Evolutionary conservation across 1,139 yeast genomes (phyloP), one percentile per base, ranked within the genome.

Genomic region (Meyerozyma smithsonii): DNA sequence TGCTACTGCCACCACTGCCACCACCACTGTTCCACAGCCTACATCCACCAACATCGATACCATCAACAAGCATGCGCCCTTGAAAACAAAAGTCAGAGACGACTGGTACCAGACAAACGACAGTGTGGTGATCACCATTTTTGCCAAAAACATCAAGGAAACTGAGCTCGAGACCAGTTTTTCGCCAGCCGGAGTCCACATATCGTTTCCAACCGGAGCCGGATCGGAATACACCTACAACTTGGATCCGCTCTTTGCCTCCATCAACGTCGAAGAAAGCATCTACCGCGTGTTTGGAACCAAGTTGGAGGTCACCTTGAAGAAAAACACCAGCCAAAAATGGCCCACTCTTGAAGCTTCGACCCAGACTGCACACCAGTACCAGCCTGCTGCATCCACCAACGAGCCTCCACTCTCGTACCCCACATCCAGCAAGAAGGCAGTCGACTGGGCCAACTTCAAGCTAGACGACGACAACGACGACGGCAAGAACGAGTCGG

Each of bases 81-180:
- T 68, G 37, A 64, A 60, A 38, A 46, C 64, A 37, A 72, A 74
- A 43, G 70, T 81, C 44, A 75, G 83, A 54, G 77, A 74, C 33
- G 96, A 89, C 52, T 89, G 94, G 89, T 88, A 82, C 60, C 96
- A 89, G 57, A 70, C 79, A 16, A 57, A 66, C 12, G 67, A 66
- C 1, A 58, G 62, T 3, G 75, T 89, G 12, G 80, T 82, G 5
- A 68, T 90, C 25, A 79, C 95, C 1, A 65, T 92, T 6, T 92
- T 84, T 51, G 79, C 88, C 41, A 82, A 84, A 47, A 76, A 76
- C 33, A 70, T 83, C 23, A 80, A 84, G 15, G 61, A 64, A 36
- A 72, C 69, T 3, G 50, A 64, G 1, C 59, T 72, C 32, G 51
- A 54, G 3, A 63, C 78, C 14, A 58, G 61, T 2, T 69, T 78